Base-by-base conservation (phyloP, 1,284 basidiomycete species). In the Boletellus deceptivus region DNA sequence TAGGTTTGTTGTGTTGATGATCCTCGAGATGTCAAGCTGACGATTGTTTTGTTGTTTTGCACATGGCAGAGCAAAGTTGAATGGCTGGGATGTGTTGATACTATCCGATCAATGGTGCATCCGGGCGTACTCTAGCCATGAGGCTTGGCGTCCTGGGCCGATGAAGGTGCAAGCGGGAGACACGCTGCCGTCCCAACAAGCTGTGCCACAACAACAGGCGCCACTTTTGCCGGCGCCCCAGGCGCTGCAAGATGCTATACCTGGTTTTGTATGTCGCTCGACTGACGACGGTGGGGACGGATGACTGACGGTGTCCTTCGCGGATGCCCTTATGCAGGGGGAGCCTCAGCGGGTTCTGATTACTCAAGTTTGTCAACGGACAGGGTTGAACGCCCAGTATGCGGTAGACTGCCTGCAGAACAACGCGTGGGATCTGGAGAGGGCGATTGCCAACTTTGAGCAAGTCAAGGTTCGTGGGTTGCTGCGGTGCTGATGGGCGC, bases 21-120 rank as follows among this genome's bases (percentile, higher is more conserved):
- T 29, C 29, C 42, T 45, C 3, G 17, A 49, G 25, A 16, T 27
- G 18, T 33, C 38, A 14, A 39, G 34, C n/a, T 50, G 46, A 52
- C 10, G 17, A 14, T 37, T 29, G 16, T 59, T 29, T 42, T 47
- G 48, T 14, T 53, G 13, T 52, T 53, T 40, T 57, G 5, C 11
- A 14, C 29, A 14, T 31, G 29, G 27, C 63, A 91, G 89, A 37
- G 91, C 94, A 7, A 86, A 85, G 60, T 65, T 77, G 46, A 84
- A 81, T 49, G 93, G 93, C 17, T 99, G 95, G 95, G 86, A 91
- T 34, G 89, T 94, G 57, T 76, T 86, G 45, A 88, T 99, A 59
- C 74, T 98, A 7, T 95, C 92, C 20, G 96, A 99, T 68, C 86
- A 90, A 60, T 80, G 91, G 68, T 86, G 84, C 18, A 75, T 98